Conservation (phyloP, 2,329 filamentous ascomycete genomes). For the Zarea fungicola region DNA sequence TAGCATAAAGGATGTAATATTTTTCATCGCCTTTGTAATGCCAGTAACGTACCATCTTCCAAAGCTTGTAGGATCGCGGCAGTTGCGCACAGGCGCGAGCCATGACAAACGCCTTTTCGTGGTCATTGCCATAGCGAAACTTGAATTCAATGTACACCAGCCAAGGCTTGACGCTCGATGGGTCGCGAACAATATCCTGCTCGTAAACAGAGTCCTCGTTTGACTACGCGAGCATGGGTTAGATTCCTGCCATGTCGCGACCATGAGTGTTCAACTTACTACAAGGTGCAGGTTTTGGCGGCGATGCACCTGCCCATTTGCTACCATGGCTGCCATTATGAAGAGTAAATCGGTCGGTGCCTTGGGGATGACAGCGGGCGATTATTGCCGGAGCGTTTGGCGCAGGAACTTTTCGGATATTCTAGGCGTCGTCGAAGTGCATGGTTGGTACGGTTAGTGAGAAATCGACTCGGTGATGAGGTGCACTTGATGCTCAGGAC, state of each 20-base stretch:
- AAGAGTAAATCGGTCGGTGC: constrained; percentile 3
- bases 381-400: not conserved
- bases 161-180: constrained; percentile 87
- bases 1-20: constrained; percentile 1
- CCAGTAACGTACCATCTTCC: constrained; percentile 82
- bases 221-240: constrained; percentile 44
- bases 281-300: constrained; percentile 45
- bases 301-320: constrained; percentile 33
- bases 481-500: constrained; percentile 7
- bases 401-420: not conserved
- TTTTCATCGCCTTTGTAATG: no score
- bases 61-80: constrained; percentile 94
- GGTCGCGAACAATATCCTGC: constrained; percentile 85
- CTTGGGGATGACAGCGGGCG: not conserved
- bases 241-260: not conserved
- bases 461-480: not conserved
- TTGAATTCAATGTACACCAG: constrained; percentile 92
- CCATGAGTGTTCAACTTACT: constrained; percentile 28
- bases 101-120: constrained; percentile 82
- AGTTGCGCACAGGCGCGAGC: constrained; percentile 87
- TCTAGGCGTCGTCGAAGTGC: constrained; percentile 6
- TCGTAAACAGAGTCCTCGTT: constrained; percentile 94
- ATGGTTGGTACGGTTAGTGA: not conserved
- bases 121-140: constrained; percentile 72
- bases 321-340: constrained; percentile 15